Evolutionary conservation across 306 rosid species (phyloP).

Genomic region (Cucurbita moschata): DNA sequence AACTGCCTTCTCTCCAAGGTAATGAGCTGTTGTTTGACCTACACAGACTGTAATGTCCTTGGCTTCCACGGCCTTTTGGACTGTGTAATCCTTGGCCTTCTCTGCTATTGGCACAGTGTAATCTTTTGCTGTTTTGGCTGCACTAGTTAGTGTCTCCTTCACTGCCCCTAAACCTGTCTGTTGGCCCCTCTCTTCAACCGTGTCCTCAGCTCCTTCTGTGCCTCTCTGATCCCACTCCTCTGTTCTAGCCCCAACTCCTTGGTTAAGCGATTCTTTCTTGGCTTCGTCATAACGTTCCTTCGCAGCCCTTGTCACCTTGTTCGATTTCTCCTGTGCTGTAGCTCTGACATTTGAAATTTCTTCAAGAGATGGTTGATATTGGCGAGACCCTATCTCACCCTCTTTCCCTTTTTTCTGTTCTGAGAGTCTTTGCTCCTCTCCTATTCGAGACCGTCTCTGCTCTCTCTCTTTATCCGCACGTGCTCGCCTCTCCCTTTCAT

Average conservation of each 20-base stretch:
- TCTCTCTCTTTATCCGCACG: slow-evolving; percentile 9
- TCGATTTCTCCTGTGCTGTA: slow-evolving; percentile 27
- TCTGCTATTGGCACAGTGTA: slow-evolving; percentile 22
- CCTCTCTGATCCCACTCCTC: slow-evolving; percentile 14
- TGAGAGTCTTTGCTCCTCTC: slow-evolving; percentile 4
- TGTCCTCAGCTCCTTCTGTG: neutral
- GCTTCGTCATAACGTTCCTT: slow-evolving; percentile 29
- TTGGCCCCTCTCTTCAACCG: slow-evolving; percentile 16
- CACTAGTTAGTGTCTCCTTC: slow-evolving; percentile 19
- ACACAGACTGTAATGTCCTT: slow-evolving; percentile 20
- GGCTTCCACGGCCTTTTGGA: slow-evolving; percentile 13
- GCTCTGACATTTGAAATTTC: slow-evolving; percentile 7
- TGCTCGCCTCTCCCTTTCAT: neutral
- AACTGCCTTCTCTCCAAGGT: slow-evolving; percentile 28
- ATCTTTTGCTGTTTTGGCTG: slow-evolving; percentile 22
- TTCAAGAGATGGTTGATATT: slow-evolving; percentile 1
- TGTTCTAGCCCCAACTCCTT: slow-evolving; percentile 11
- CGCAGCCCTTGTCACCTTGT: slow-evolving; percentile 24
- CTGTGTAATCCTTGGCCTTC: slow-evolving; percentile 28
- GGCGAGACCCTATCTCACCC: neutral
- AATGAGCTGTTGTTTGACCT: slow-evolving; percentile 15
- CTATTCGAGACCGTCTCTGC: neutral
- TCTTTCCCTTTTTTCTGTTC: neutral
- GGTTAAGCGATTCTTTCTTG: slow-evolving; percentile 20
- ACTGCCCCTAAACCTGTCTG: slow-evolving; percentile 17